phyloP scores from a whole-genome alignment of 192 early-diverging fungal species.

The Gorgonomyces haynaldii region DNA sequence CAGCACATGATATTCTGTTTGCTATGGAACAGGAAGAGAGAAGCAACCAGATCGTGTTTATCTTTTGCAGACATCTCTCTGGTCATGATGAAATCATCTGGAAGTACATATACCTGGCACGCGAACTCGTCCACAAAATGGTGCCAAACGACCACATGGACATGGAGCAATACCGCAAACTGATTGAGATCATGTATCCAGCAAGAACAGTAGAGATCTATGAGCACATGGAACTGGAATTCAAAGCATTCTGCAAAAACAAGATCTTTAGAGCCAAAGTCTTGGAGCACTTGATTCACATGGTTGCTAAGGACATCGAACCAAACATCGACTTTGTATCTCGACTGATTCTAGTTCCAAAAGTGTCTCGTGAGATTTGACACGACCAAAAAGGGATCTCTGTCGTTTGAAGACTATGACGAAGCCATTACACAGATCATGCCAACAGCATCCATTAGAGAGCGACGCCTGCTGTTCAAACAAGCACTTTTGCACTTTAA shows the following conservation, averaged over 20 bases:
- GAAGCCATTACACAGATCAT: constrained; percentile 22
- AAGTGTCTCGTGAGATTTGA: constrained; percentile 20
- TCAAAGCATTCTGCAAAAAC: constrained; percentile 37
- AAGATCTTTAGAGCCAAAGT: constrained; percentile 21
- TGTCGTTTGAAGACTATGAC: constrained; percentile 31
- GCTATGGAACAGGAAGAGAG: constrained; percentile 13
- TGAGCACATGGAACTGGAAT: constrained; percentile 43
- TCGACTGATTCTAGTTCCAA: constrained; percentile 10
- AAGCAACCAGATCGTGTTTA: constrained; percentile 9
- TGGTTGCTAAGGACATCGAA: constrained; percentile 28
- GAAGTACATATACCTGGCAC: constrained; percentile 34
- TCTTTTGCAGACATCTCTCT: constrained; percentile 29
- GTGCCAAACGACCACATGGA: constrained; percentile 8
- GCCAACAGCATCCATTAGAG: constrained; percentile 1
- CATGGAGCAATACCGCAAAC: constrained; percentile 16
- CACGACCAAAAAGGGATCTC: constrained; percentile 17
- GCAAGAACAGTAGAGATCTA: constrained; percentile 33
- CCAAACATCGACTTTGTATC: constrained; percentile 21
- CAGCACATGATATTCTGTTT: constrained; percentile 35
- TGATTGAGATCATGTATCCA: constrained; percentile 31
- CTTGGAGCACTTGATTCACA: constrained; percentile 36
- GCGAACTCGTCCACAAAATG: constrained; percentile 20
- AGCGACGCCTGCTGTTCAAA: not conserved
- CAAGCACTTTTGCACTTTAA: too few relatives aligned
- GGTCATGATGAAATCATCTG: constrained; percentile 33